These are phyloP conservation scores for Isoetes taiwanensis DNA, from an alignment of 75 land plant species.

Conservation along the genomic window DNA sequence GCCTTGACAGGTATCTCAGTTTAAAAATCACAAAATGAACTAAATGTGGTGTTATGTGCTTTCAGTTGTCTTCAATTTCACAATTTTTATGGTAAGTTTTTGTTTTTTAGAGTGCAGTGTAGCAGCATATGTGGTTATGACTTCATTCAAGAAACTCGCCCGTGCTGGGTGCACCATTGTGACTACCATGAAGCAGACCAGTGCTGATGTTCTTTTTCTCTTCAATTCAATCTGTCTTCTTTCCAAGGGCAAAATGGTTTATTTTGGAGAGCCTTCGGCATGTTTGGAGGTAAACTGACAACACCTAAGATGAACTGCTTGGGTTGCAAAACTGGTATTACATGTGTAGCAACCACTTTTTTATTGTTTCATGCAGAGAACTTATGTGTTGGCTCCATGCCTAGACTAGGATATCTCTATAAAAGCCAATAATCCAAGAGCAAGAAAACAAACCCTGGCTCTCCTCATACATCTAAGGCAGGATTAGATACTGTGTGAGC, in stretches of 20 bases:
- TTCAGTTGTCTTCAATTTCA: neutral
- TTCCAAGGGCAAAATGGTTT: slow-evolving; percentile 70
- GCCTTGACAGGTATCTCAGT: slow-evolving; percentile 51
- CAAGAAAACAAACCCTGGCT: too few relatives aligned
- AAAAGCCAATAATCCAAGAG: too few relatives aligned
- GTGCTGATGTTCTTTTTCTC: slow-evolving; percentile 74
- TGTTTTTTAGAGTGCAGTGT: slow-evolving; percentile 52
- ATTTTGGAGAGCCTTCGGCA: slow-evolving; percentile 73
- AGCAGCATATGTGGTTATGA: slow-evolving; percentile 65
- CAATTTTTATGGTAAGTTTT: neutral
- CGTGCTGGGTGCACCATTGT: slow-evolving; percentile 65
- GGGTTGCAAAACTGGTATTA: too few relatives aligned
- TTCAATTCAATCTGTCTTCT: slow-evolving; percentile 74
- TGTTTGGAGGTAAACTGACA: slow-evolving; percentile 68
- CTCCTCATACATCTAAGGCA: too few relatives aligned
- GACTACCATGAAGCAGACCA: slow-evolving; percentile 56
- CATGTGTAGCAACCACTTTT: too few relatives aligned
- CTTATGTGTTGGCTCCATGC: too few relatives aligned
- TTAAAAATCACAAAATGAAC: too few relatives aligned
- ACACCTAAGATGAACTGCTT: too few relatives aligned
- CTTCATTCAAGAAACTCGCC: slow-evolving; percentile 68
- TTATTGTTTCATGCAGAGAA: too few relatives aligned
- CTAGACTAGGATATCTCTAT: too few relatives aligned
- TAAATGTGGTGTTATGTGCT: too few relatives aligned
- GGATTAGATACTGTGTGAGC: too few relatives aligned